Percentiles rank a stretch among this genome's conserved stretches.
Conservation (phyloP, 1,139 yeast species). For the Geotrichum restrictum region DNA sequence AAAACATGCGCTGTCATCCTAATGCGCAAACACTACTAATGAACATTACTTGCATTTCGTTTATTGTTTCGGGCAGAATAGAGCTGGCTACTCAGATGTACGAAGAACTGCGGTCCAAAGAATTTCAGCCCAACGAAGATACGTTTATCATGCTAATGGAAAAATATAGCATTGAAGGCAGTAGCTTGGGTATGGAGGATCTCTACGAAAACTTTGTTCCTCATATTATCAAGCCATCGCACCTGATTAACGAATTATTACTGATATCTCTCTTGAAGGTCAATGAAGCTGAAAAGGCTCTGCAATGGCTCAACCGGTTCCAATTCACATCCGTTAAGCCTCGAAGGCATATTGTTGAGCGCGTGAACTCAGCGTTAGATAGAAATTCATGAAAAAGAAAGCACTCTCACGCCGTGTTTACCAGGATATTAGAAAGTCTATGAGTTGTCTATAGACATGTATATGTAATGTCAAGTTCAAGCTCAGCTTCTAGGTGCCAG, state of each 20-base stretch:
- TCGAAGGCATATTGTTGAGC: conserved; percentile 2
- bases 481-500: too few species aligned
- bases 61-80: neutral
- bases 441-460: too few species aligned
- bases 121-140: conserved; percentile 29
- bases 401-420: too few species aligned
- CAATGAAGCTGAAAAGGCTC: conserved; percentile 1
- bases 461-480: too few species aligned
- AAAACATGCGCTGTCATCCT: neutral
- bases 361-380: neutral
- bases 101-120: conserved; percentile 20
- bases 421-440: too few species aligned
- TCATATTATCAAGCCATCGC: neutral
- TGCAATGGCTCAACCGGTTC: conserved; percentile 12
- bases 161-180: neutral
- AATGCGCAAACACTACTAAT: conserved; percentile 5
- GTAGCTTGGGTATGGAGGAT: conserved; percentile 12
- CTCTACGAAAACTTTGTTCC: conserved; percentile 13
- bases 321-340: neutral
- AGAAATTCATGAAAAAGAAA: neutral
- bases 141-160: conserved; percentile 26
- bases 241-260: conserved; percentile 7
- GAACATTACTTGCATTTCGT: conserved; percentile 5
- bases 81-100: conserved; percentile 17
- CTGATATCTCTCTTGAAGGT: conserved; percentile 4